phyloP scores from a whole-genome alignment of 129 eudicot species.

The Pseudognaphalium luteoalbum region DNA sequence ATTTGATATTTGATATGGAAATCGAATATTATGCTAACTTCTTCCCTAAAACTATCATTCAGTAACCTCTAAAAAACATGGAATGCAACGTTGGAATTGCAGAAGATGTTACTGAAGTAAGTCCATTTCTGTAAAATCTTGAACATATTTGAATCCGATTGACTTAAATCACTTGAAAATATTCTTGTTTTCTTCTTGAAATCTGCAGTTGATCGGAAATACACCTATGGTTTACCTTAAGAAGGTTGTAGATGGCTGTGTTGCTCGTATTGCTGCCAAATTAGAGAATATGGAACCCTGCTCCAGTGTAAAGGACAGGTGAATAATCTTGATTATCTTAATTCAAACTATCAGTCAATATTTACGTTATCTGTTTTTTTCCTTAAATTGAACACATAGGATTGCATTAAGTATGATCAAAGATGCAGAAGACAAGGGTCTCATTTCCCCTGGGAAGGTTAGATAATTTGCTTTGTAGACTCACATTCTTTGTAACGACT shows the following conservation, averaged over 20 bases:
- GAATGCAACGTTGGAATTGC: constrained; percentile 52
- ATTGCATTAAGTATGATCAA: constrained; percentile 60
- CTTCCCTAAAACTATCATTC: constrained; percentile 13
- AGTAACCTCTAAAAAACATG: constrained; percentile 50
- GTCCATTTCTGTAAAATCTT: constrained; percentile 9
- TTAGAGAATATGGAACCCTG: constrained; percentile 72
- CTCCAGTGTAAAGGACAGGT: constrained; percentile 80
- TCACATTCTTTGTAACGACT: background rate
- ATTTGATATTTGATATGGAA: background rate
- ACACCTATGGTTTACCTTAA: constrained; percentile 79
- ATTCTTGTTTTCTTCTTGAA: background rate
- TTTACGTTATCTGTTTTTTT: background rate
- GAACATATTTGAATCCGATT: background rate
- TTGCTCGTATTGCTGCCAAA: constrained; percentile 62
- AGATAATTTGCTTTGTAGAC: constrained; percentile 4
- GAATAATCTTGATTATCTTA: background rate
- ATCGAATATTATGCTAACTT: constrained; percentile 16
- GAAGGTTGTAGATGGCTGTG: constrained; percentile 63
- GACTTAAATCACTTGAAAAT: background rate
- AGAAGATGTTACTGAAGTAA: constrained; percentile 67
- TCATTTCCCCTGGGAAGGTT: constrained; percentile 71
- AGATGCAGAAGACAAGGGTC: constrained; percentile 83
- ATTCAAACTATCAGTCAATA: background rate
- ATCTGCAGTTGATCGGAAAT: constrained; percentile 59
- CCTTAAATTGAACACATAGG: constrained; percentile 33